These are phyloP conservation scores for Mayamaea pseudoterrestris DNA, from an alignment of 108 stramenopile species.

Conservation along the genomic window DNA sequence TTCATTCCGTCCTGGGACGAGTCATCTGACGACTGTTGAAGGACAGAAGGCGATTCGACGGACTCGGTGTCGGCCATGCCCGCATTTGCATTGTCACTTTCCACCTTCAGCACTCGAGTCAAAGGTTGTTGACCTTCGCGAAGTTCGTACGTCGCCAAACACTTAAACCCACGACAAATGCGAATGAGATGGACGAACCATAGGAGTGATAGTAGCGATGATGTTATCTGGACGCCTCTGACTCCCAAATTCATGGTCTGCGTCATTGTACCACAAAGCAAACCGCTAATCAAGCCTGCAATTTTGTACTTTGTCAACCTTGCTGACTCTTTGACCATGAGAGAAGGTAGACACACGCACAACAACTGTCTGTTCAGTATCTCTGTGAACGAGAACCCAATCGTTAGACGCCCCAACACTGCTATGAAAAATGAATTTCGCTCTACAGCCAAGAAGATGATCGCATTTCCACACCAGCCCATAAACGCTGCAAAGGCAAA, in stretches of 20 bases:
- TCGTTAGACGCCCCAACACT: slow-evolving; percentile 43
- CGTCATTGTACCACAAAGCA: slow-evolving; percentile 43
- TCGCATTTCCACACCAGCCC: slow-evolving; percentile 43
- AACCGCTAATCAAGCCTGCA: slow-evolving; percentile 42
- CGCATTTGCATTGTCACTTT: too few relatives aligned
- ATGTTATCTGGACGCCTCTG: slow-evolving; percentile 19
- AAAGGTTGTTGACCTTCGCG: too few relatives aligned
- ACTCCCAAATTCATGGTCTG: too few relatives aligned
- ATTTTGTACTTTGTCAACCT: slow-evolving; percentile 39
- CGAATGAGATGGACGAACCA: slow-evolving; percentile 39
- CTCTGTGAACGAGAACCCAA: slow-evolving; percentile 55
- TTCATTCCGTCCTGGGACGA: neutral
- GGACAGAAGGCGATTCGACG: too few relatives aligned
- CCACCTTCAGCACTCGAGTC: too few relatives aligned
- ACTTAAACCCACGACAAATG: too few relatives aligned
- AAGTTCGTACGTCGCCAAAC: too few relatives aligned
- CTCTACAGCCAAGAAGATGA: slow-evolving; percentile 29
- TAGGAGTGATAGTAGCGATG: slow-evolving; percentile 41
- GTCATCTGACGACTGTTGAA: neutral
- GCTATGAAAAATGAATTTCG: slow-evolving; percentile 36
- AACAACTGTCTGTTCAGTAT: slow-evolving; percentile 58
- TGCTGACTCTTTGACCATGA: slow-evolving; percentile 50
- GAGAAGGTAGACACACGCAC: slow-evolving; percentile 25
- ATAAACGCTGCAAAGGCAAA: slow-evolving; percentile 25
- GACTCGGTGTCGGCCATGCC: too few relatives aligned